phyloP scores from a whole-genome alignment of 139 green algal species.

The Micractinium conductrix region DNA sequence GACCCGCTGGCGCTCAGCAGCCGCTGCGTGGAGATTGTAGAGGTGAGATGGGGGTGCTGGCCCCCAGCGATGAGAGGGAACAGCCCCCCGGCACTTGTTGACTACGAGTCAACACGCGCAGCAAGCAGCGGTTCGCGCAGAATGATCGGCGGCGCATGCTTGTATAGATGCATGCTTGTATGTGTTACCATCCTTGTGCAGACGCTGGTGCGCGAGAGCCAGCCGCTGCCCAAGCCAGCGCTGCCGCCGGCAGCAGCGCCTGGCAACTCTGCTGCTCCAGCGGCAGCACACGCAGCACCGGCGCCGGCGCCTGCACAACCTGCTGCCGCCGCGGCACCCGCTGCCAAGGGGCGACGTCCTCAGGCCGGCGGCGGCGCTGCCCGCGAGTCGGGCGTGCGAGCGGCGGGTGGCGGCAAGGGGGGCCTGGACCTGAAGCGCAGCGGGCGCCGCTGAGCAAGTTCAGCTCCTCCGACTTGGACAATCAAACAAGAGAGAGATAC shows the following conservation, averaged over 20 bases:
- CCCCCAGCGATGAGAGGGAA: neutral
- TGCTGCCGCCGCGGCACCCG: neutral
- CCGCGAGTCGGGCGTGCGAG: neutral
- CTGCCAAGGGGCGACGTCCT: neutral
- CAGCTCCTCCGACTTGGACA: too few species aligned
- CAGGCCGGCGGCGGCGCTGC: neutral
- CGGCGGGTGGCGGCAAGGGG: neutral
- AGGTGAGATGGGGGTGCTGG: slow-evolving; percentile 20
- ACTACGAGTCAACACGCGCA: neutral
- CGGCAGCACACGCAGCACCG: neutral
- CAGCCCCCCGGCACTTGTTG: neutral
- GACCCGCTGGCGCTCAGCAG: slow-evolving; percentile 20
- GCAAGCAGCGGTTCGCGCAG: neutral
- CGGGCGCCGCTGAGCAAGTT: neutral
- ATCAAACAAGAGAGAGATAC: too few species aligned
- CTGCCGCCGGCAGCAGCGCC: neutral
- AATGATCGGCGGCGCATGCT: neutral
- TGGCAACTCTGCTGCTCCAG: neutral
- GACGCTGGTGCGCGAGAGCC: slow-evolving; percentile 33
- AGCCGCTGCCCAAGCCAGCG: slow-evolving; percentile 13
- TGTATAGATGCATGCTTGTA: neutral
- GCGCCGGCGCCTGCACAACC: neutral
- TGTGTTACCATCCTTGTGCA: neutral
- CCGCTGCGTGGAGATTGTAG: slow-evolving; percentile 7
- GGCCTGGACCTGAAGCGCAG: neutral